A percentile compares a stretch with the other conserved stretches of the same genome.
phyloP scores from a whole-genome alignment of 805 yeast species.

The Starmerella riodocensis region DNA sequence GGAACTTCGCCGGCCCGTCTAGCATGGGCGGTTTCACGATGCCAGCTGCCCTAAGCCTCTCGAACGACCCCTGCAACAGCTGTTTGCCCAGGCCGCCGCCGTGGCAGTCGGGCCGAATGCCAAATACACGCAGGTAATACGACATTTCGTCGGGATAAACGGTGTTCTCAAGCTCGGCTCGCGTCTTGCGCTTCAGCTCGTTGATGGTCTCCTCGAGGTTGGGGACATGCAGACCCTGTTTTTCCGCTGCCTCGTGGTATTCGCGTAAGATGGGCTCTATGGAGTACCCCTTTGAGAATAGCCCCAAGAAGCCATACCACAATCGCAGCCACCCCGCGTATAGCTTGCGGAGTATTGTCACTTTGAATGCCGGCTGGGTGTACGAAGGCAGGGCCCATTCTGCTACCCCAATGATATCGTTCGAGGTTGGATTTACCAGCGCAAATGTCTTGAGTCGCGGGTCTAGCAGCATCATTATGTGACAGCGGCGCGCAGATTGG shows the following conservation, averaged over 20 bases:
- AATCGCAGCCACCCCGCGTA: not conserved
- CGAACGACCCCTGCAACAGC: conserved; percentile 1
- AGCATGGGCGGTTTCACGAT: conserved; percentile 7
- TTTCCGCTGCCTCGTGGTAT: conserved; percentile 2
- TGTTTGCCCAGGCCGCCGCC: conserved; percentile 7
- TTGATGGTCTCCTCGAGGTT: not conserved
- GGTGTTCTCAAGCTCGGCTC: not conserved
- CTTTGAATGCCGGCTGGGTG: conserved; percentile 1
- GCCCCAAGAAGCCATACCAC: not conserved
- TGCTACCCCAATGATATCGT: not conserved
- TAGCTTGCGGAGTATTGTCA: not conserved
- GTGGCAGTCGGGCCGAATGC: conserved; percentile 8
- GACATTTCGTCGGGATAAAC: conserved; percentile 6
- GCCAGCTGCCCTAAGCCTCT: not conserved
- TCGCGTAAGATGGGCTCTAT: not conserved
- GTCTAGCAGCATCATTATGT: not conserved
- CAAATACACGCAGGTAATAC: conserved; percentile 7
- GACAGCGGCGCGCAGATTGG: not conserved
- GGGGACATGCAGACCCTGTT: not conserved
- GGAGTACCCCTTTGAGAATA: not conserved
- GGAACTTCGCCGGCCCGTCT: conserved; percentile 10
- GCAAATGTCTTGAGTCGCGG: not conserved
- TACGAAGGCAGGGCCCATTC: not conserved
- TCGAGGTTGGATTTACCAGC: not conserved
- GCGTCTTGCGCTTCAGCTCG: not conserved